These are phyloP conservation scores for Daphne laureola DNA, from an alignment of 441 rosid genomes.

Conservation along the genomic window DNA sequence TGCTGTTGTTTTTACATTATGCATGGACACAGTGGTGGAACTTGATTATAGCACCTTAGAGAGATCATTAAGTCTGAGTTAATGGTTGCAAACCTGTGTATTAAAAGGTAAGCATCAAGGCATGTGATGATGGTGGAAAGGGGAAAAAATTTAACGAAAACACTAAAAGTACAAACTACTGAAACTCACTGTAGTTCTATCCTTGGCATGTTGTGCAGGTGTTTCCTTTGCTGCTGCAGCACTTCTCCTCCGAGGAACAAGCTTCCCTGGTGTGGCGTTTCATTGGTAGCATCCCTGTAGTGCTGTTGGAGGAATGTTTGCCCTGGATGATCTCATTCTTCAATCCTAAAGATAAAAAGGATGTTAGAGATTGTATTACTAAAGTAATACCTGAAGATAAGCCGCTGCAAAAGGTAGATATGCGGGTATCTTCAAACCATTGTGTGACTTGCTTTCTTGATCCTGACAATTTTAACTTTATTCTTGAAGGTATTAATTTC, in stretches of 20 bases:
- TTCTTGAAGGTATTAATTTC: slow-evolving; percentile 51
- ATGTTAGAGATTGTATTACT: slow-evolving; percentile 30
- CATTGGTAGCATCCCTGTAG: slow-evolving; percentile 55
- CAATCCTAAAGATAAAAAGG: slow-evolving; percentile 30
- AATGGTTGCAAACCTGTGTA: too few relatives aligned
- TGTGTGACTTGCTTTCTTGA: slow-evolving; percentile 8
- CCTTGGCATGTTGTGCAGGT: slow-evolving; percentile 37
- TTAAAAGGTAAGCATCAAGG: not conserved
- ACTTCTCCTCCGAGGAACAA: slow-evolving; percentile 50
- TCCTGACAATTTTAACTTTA: slow-evolving; percentile 20
- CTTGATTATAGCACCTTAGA: too few relatives aligned
- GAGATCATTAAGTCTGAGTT: too few relatives aligned
- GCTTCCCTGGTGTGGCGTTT: slow-evolving; percentile 59
- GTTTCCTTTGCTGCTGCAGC: slow-evolving; percentile 50
- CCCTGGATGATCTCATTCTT: slow-evolving; percentile 65
- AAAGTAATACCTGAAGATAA: slow-evolving; percentile 39
- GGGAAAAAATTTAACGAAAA: not conserved
- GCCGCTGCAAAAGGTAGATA: slow-evolving; percentile 48
- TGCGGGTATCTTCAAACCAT: slow-evolving; percentile 12
- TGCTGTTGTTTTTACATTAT: too few relatives aligned
- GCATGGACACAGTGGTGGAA: too few relatives aligned
- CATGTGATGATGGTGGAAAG: not conserved
- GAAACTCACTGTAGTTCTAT: slow-evolving; percentile 1
- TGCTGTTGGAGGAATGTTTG: slow-evolving; percentile 46
- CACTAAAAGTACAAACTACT: not conserved